Evolutionary conservation across 305 asterid species (phyloP), one percentile per base, ranked within the genome.

Genomic region (Fraxinus platypoda): DNA sequence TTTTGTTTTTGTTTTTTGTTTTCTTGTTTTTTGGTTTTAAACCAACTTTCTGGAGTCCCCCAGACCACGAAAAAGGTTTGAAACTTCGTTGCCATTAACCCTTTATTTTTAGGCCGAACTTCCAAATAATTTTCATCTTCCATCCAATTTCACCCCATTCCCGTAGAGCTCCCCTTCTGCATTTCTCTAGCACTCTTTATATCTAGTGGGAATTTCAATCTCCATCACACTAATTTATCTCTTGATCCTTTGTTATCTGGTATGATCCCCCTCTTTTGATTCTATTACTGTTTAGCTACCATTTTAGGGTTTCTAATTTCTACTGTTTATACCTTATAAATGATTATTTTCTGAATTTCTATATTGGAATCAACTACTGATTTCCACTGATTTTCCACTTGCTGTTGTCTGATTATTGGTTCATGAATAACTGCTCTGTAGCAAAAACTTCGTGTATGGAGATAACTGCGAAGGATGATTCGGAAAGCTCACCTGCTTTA

Each of bases 401-500:
- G 38, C 25, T 31, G 26, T 6, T 46, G 31, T 52, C 31, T 76
- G 66, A 76, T 25, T 75, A 2, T 25, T 75, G 8, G 8, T 76
- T 25, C 17, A 3, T 23, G 15, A 76, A 26, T 28, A 57, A 46
- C 25, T 43, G 19, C 35, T 11, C 57, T 43, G 79, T 34, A 76
- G 70, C 59, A 25, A 76, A 19, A 26, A 41, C 41, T 76, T 49
- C 37, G 64, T 26, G 83, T 8, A 87, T 90, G 91, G 90, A 83
- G 87, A 38, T 87, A 8, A 9, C 82, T 5, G 78, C 83, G 41
- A 82, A 43, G 79, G 90, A 85, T 72, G 81, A 76, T 74, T 79
- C 83, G 76, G 88, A 88, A 82, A 86, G 82, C 74, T 75, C 90
- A 13, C 41, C 86, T 35, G 82, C 72, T 79, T 28, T 76, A 9